Percentiles rank a stretch among this genome's conserved stretches.
Conservation (phyloP, 2,329 filamentous ascomycete species). For the Penicillium sp. region DNA sequence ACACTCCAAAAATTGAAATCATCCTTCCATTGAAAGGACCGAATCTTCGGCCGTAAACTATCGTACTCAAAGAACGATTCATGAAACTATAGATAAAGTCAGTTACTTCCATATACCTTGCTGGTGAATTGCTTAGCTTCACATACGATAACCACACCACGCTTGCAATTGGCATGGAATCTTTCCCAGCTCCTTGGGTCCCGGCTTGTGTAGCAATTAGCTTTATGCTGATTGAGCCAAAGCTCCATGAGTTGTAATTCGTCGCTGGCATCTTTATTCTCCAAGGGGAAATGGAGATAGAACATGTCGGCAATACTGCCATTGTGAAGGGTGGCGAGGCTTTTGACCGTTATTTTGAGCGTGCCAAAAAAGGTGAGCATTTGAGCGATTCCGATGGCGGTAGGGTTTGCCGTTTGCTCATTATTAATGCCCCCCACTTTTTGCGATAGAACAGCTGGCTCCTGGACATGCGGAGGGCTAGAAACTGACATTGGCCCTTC, state of each 20-base stretch:
- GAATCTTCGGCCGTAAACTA: conserved; percentile 23
- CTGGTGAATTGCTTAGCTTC: neutral
- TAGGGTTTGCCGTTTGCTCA: neutral
- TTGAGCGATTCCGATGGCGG: neutral
- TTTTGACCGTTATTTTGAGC: conserved; percentile 29
- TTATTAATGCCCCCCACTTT: neutral
- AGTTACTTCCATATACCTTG: neutral
- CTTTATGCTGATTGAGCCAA: conserved; percentile 26
- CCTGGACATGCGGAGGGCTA: neutral
- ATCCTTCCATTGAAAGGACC: conserved; percentile 24
- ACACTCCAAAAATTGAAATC: conserved; percentile 38
- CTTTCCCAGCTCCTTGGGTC: conserved; percentile 36
- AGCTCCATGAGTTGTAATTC: conserved; percentile 30
- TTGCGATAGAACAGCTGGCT: neutral
- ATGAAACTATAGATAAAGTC: conserved; percentile 33
- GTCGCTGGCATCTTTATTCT: conserved; percentile 10
- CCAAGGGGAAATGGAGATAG: conserved; percentile 35
- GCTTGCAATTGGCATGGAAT: conserved; percentile 29
- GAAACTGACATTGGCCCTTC: neutral
- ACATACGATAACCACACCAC: conserved; percentile 38
- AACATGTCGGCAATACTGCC: conserved; percentile 26
- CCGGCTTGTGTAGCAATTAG: conserved; percentile 30
- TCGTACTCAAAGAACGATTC: conserved; percentile 34
- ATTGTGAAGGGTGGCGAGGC: conserved; percentile 22
- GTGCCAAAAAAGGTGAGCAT: conserved; percentile 8